Conservation (phyloP, 306 rosid genomes). For the Quillaja saponaria region DNA sequence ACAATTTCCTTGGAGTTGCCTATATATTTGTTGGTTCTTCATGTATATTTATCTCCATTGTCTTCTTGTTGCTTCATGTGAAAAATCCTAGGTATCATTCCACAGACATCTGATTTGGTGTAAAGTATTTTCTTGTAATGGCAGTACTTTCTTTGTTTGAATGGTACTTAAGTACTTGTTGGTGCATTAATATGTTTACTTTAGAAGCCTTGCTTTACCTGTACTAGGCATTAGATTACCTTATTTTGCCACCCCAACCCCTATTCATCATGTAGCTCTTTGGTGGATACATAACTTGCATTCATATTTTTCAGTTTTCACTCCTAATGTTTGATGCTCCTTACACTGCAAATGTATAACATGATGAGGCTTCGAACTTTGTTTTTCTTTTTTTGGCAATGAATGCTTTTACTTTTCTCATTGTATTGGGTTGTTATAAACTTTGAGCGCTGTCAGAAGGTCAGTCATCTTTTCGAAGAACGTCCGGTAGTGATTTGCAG, state of each 20-base stretch:
- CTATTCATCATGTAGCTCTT: slow-evolving; percentile 19
- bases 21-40: slow-evolving; percentile 68
- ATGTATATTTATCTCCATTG: slow-evolving; percentile 58
- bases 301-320: too few species aligned
- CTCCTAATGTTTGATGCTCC: too few species aligned
- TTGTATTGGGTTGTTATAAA: too few species aligned
- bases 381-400: too few species aligned
- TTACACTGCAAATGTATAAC: too few species aligned
- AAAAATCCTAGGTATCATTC: slow-evolving; percentile 61
- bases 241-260: slow-evolving; percentile 19
- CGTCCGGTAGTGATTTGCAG: neutral
- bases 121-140: neutral
- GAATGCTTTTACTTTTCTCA: too few species aligned
- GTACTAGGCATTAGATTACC: too few species aligned
- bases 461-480: neutral
- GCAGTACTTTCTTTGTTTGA: slow-evolving; percentile 3
- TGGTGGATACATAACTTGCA: too few species aligned
- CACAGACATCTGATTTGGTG: neutral
- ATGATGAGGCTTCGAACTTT: too few species aligned
- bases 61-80: slow-evolving; percentile 83
- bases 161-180: neutral
- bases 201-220: too few species aligned
- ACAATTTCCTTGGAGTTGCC: slow-evolving; percentile 86
- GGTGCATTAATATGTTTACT: too few species aligned
- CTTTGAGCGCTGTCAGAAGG: neutral